Evolutionary conservation across 371 early-diverging fungal species (phyloP).

Genomic region (Smittium culicis): DNA sequence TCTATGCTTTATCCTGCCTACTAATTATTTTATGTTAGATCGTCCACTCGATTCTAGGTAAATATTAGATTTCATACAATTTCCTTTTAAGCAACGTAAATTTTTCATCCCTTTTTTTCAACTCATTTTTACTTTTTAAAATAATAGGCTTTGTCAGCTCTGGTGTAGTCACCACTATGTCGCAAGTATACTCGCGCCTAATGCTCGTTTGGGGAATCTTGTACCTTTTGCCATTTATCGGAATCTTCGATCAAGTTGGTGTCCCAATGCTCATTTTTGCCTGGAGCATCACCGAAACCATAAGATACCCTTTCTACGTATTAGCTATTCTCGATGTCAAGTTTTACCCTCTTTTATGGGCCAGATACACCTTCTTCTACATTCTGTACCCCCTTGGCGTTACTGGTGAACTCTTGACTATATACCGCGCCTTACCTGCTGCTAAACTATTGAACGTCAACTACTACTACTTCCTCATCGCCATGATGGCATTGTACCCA

Average conservation of each 20-base stretch:
- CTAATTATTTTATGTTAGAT: neutral
- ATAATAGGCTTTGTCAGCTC: slow-evolving; percentile 51
- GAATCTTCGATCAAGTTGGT: slow-evolving; percentile 46
- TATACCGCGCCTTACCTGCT: slow-evolving; percentile 53
- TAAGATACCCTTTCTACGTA: slow-evolving; percentile 77
- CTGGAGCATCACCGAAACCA: slow-evolving; percentile 81
- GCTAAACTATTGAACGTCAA: slow-evolving; percentile 37
- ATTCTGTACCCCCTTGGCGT: slow-evolving; percentile 85
- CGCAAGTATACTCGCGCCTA: slow-evolving; percentile 78
- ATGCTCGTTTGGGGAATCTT: slow-evolving; percentile 71
- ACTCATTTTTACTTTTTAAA: slow-evolving; percentile 14
- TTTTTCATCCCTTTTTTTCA: neutral
- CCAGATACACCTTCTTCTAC: slow-evolving; percentile 68
- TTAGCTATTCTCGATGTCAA: slow-evolving; percentile 45
- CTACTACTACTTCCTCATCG: slow-evolving; percentile 42
- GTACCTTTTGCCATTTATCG: slow-evolving; percentile 46
- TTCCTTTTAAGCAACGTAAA: neutral
- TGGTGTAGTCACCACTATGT: slow-evolving; percentile 56
- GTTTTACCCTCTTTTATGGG: slow-evolving; percentile 45
- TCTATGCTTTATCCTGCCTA: neutral
- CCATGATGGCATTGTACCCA: slow-evolving; percentile 43
- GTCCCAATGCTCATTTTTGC: slow-evolving; percentile 76
- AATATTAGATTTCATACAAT: neutral
- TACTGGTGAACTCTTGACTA: slow-evolving; percentile 60
- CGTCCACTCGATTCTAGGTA: neutral